These are phyloP conservation scores for Tympanopsis confertula DNA, from an alignment of 2,329 filamentous ascomycete species.

Conservation along the genomic window DNA sequence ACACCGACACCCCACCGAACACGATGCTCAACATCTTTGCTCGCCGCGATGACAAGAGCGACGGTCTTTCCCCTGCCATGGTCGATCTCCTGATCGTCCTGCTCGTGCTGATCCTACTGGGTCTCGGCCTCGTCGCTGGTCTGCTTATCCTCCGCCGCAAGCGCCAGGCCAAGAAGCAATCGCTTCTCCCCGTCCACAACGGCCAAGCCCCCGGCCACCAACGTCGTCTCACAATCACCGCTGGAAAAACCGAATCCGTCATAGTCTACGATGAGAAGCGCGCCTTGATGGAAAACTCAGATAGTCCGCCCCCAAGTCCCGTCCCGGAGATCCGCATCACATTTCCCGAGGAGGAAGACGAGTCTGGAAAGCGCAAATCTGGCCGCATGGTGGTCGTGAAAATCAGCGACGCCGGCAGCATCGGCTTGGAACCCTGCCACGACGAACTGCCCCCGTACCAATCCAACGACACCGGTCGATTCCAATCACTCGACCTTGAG, in stretches of 20 bases:
- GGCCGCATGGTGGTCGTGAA: slow-evolving; percentile 55
- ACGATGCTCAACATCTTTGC: slow-evolving; percentile 4
- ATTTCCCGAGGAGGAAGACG: slow-evolving; percentile 56
- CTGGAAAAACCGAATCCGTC: slow-evolving; percentile 23
- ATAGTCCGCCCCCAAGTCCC: slow-evolving; percentile 30
- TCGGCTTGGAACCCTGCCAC: slow-evolving; percentile 44
- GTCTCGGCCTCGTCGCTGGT: slow-evolving; percentile 33
- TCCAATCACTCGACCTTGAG: slow-evolving; percentile 56
- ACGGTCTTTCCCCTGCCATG: slow-evolving; percentile 33
- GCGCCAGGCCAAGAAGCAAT: slow-evolving; percentile 26
- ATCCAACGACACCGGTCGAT: slow-evolving; percentile 31
- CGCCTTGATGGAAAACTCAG: slow-evolving; percentile 9
- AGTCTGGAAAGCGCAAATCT: slow-evolving; percentile 46
- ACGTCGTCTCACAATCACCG: slow-evolving; percentile 17
- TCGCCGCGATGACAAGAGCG: slow-evolving; percentile 10
- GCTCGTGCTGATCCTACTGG: slow-evolving; percentile 43
- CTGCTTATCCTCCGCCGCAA: slow-evolving; percentile 44
- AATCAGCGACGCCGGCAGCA: slow-evolving; percentile 51
- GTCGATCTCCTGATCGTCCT: slow-evolving; percentile 48
- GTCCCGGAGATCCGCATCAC: slow-evolving; percentile 62
- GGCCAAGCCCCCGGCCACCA: slow-evolving; percentile 26
- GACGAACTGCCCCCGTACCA: slow-evolving; percentile 50
- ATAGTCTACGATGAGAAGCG: slow-evolving; percentile 33
- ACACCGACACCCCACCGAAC: neutral
- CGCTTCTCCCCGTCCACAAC: slow-evolving; percentile 39